phyloP scores from a whole-genome alignment of 208 protist genomes.

The Trypanosoma avium region DNA sequence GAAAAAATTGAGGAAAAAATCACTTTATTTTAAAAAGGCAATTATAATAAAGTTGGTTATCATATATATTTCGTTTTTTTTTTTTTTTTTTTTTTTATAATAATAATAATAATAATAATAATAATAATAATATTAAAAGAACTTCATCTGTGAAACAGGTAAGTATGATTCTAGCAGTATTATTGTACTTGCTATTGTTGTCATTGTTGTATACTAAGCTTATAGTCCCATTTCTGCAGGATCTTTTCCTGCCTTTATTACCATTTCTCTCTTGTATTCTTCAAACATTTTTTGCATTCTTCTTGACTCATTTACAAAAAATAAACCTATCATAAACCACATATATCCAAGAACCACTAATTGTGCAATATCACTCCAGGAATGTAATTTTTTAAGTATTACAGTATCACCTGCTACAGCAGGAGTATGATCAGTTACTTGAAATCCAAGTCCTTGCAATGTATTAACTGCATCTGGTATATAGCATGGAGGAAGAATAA shows the following conservation, averaged over 20 bases:
- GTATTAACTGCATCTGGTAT: conserved; percentile 63
- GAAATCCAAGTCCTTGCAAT: conserved; percentile 72
- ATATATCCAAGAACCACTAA: conserved; percentile 65
- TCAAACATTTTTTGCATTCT: conserved; percentile 60
- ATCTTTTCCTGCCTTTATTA: conserved; percentile 77
- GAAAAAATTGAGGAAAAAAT: no score
- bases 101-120: no score
- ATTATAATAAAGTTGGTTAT: no score
- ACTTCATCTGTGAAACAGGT: no score
- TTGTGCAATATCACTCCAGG: conserved; percentile 69
- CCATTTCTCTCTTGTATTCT: conserved; percentile 79
- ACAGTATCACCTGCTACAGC: conserved; percentile 49
- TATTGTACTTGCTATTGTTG: background rate
- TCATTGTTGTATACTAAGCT: no score
- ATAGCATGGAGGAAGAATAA: conserved; percentile 72
- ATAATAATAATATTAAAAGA: no score
- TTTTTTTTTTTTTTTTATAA: no score
- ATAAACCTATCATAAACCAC: conserved; percentile 73
- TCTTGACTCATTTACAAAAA: conserved; percentile 60
- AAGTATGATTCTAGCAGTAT: background rate
- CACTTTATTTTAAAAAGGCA: no score
- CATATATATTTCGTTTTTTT: no score
- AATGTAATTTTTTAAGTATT: conserved; percentile 52
- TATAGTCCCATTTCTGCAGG: conserved; percentile 71
- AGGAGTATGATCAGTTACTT: conserved; percentile 55